phyloP scores from a whole-genome alignment of 176 grass and related monocot species.

The Oryza rufipogon region DNA sequence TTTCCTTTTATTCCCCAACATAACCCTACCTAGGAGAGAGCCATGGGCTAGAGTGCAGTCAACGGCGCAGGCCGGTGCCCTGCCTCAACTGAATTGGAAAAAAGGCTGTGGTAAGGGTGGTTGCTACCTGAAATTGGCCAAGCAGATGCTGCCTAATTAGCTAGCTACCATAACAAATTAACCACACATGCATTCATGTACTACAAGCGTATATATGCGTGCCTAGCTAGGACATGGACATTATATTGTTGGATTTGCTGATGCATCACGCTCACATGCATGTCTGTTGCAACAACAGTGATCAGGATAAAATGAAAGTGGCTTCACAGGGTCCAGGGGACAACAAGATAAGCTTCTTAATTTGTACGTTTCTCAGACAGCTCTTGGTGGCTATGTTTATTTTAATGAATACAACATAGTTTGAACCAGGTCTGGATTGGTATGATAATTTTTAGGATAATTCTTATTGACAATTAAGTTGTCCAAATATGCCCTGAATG shows the following conservation, averaged over 20 bases:
- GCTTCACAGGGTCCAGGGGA: not conserved
- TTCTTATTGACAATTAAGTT: no score
- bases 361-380: not conserved
- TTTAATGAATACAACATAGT: not conserved
- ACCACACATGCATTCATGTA: not conserved
- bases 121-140: not conserved
- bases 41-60: no score
- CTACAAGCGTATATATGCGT: not conserved
- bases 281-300: not conserved
- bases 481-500: no score
- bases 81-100: no score
- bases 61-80: no score
- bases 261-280: not conserved
- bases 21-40: no score
- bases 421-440: not conserved
- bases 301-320: not conserved
- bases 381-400: not conserved
- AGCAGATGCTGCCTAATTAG: not conserved
- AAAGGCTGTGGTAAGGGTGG: no score
- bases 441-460: not conserved
- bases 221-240: not conserved
- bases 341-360: not conserved
- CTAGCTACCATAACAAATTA: not conserved
- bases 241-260: not conserved
- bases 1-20: no score